Evolutionary conservation across 768 basidiomycete species (phyloP), one percentile per base, ranked within the genome.

Genomic region (Hypholoma sublateritium): DNA sequence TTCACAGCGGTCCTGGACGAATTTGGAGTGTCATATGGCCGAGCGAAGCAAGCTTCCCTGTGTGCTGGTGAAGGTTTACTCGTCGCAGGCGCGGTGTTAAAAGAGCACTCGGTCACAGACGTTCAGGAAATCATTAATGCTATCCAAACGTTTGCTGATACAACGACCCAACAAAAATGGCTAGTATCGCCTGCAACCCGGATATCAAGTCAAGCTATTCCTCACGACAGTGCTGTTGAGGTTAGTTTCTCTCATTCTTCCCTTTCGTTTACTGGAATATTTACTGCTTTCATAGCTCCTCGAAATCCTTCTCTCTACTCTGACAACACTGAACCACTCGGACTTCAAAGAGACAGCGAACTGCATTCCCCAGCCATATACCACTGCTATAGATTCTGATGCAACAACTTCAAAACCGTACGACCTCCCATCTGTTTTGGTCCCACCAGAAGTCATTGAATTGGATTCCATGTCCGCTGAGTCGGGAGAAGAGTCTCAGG

Each of bases 1-100:
- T 92, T 97, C 69, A 85, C 87, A 2, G 80, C 88, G 1, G 95
- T 96, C 3, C 77, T 97, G 17, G 91, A 94, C 65, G 93, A 95
- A 66, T 93, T 95, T 55, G 90, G 89, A 46, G 90, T 92, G 2
- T 93, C 92, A 4, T 85, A 89, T 61, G 85, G 87, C n/a, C 84
- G 93, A 16, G 92, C 89, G 2, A 88, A 91, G 70, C 80, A 84
- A 45, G 91, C 92, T 0, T 90, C 87, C 0, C 71, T 91, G 9
- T 91, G 91, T 69, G 89, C 90, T 9, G 87, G 84, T 5, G 92
- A 94, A 70, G 89, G 89, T 8, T 73, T 93, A 0, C 82, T 94
- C 69, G 87, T 91, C 56, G 86, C 85, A 28, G 93, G 92, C 5
- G 73, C 80, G 19, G 73, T 78, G 19, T 74, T 97, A 53, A 86